Percentiles rank a stretch among this genome's conserved stretches.
Evolutionary conservation across 2,329 filamentous ascomycete species (phyloP).

Genomic region (Aspergillus viridinutans): DNA sequence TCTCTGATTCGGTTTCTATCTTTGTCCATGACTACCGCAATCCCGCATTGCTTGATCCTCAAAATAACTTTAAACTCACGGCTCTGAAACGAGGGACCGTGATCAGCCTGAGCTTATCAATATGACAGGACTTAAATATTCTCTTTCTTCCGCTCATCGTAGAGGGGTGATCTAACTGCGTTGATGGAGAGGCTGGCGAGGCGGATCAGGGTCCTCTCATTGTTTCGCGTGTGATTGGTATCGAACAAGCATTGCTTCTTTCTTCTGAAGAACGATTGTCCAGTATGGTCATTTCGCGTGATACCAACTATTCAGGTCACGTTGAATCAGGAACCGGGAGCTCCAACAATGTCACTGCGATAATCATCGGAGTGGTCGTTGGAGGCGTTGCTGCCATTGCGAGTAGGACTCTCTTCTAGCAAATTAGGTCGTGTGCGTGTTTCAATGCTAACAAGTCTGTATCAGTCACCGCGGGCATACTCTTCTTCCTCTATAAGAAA

Average conservation of each 20-base stretch:
- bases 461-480: slow-evolving; percentile 21
- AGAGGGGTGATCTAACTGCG: neutral
- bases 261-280: neutral
- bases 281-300: neutral
- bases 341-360: slow-evolving; percentile 7
- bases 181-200: neutral
- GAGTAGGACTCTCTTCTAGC: slow-evolving; percentile 16
- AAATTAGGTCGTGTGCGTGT: neutral
- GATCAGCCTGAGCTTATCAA: neutral
- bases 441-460: neutral
- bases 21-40: neutral
- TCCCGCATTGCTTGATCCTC: slow-evolving; percentile 4
- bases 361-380: slow-evolving; percentile 27
- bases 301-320: neutral
- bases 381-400: slow-evolving; percentile 22
- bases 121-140: neutral
- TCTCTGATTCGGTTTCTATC: neutral
- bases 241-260: neutral
- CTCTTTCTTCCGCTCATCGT: neutral
- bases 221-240: neutral
- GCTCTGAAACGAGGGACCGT: slow-evolving; percentile 5
- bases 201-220: neutral
- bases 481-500: slow-evolving; percentile 23
- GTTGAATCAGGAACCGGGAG: neutral
- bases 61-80: slow-evolving; percentile 11